These are phyloP conservation scores for Penicillium bovifimosum DNA, from an alignment of 495 filamentous ascomycete species.

Conservation along the genomic window DNA sequence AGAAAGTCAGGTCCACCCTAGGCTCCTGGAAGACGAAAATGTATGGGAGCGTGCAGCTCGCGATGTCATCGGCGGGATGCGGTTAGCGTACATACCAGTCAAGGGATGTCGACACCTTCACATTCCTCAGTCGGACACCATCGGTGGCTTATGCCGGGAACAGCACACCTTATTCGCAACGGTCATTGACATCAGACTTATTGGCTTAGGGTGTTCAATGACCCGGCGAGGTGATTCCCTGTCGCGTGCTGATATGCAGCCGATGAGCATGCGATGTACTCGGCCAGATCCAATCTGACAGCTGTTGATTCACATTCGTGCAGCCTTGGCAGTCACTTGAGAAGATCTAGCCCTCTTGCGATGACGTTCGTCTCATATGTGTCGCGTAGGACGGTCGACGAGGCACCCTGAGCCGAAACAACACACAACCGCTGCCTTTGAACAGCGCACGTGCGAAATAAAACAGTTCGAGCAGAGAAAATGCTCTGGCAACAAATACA, in stretches of 20 bases:
- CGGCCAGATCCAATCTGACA: constrained; percentile 5
- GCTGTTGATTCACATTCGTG: neutral
- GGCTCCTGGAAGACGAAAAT: neutral
- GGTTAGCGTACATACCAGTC: constrained; percentile 6
- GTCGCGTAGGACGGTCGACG: neutral
- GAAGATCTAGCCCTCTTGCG: neutral
- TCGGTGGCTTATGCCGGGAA: constrained; percentile 8
- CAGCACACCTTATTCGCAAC: neutral
- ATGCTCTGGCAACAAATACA: too few species aligned
- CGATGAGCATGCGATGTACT: neutral
- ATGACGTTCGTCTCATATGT: neutral
- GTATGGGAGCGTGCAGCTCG: neutral
- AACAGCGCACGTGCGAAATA: too few species aligned
- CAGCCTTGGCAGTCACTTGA: neutral
- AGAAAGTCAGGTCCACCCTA: neutral
- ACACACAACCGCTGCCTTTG: too few species aligned
- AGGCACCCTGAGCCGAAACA: too few species aligned
- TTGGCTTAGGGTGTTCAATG: neutral
- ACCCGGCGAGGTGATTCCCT: neutral
- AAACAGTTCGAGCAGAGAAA: too few species aligned
- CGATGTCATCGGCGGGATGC: neutral
- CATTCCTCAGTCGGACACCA: constrained; percentile 5
- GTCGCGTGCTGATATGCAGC: neutral
- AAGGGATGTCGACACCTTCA: neutral
- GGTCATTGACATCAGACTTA: neutral